These are phyloP conservation scores for Paramecium caudatum DNA, from an alignment of 73 alveolate genomes.

Conservation along the genomic window DNA sequence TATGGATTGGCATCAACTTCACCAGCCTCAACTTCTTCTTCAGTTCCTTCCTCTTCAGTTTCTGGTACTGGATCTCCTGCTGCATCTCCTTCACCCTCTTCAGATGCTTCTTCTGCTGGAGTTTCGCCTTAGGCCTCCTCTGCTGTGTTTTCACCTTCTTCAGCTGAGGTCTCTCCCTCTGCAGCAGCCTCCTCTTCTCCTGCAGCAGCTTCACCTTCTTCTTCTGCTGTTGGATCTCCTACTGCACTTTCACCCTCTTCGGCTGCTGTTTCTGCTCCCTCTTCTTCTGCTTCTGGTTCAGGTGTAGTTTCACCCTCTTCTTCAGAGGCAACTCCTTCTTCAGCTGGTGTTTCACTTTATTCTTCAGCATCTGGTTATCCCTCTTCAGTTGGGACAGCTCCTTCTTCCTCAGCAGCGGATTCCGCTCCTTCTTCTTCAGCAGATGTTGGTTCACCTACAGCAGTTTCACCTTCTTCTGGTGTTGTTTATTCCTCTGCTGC, in stretches of 20 bases:
- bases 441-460: neutral
- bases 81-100: slow-evolving; percentile 5
- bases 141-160: neutral
- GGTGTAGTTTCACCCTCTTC: neutral
- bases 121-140: neutral
- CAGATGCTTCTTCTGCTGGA: neutral
- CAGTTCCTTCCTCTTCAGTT: slow-evolving; percentile 1
- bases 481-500: neutral
- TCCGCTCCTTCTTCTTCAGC: neutral
- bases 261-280: neutral
- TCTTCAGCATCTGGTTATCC: neutral
- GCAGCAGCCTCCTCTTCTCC: neutral
- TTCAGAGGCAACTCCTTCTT: neutral
- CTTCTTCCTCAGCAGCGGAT: neutral
- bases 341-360: neutral
- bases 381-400: neutral
- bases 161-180: neutral
- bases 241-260: neutral
- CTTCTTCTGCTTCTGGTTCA: neutral
- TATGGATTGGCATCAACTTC: neutral
- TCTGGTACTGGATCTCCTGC: neutral
- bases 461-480: neutral
- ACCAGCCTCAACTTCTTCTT: neutral
- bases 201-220: neutral
- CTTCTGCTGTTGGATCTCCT: neutral